Conservation (phyloP, 2,329 filamentous ascomycete species). For the Penicillium brevicompactum region DNA sequence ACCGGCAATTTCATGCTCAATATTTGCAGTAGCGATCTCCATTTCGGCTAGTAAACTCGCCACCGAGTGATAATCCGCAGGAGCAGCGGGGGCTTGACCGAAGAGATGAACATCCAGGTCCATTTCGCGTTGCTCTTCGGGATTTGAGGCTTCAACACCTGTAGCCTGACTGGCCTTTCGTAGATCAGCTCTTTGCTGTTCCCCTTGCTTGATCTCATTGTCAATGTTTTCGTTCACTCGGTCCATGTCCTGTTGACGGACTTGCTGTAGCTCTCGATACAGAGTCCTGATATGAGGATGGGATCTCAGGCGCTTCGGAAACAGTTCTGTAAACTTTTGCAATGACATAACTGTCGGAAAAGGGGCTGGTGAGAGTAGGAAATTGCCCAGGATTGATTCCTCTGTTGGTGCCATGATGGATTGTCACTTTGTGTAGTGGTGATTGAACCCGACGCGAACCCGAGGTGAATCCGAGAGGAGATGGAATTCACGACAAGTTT, state of each 20-base stretch:
- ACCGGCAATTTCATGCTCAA: constrained; percentile 68
- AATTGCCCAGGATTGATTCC: constrained; percentile 72
- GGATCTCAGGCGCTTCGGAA: constrained; percentile 67
- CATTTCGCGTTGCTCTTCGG: constrained; percentile 41
- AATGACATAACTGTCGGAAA: constrained; percentile 74
- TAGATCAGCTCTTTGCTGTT: constrained; percentile 41
- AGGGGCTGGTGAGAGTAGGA: constrained; percentile 74
- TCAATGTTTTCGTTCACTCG: constrained; percentile 60
- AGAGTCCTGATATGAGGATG: constrained; percentile 70
- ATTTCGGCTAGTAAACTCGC: constrained; percentile 69
- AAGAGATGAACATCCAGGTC: constrained; percentile 62
- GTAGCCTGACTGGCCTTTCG: constrained; percentile 34
- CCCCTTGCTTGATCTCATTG: constrained; percentile 38
- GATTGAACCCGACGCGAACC: neutral
- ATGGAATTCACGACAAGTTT: neutral
- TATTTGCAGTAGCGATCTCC: constrained; percentile 63
- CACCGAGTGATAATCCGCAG: constrained; percentile 61
- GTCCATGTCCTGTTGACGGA: constrained; percentile 71
- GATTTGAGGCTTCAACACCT: constrained; percentile 36
- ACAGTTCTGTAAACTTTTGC: constrained; percentile 73
- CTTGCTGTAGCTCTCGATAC: constrained; percentile 77
- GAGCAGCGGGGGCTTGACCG: constrained; percentile 45
- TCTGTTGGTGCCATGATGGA: constrained; percentile 72
- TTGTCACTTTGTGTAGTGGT: too few relatives aligned
- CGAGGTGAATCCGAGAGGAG: neutral